Evolutionary conservation across 176 grass and related monocot species (phyloP).

Genomic region (Paspalum vaginatum): DNA sequence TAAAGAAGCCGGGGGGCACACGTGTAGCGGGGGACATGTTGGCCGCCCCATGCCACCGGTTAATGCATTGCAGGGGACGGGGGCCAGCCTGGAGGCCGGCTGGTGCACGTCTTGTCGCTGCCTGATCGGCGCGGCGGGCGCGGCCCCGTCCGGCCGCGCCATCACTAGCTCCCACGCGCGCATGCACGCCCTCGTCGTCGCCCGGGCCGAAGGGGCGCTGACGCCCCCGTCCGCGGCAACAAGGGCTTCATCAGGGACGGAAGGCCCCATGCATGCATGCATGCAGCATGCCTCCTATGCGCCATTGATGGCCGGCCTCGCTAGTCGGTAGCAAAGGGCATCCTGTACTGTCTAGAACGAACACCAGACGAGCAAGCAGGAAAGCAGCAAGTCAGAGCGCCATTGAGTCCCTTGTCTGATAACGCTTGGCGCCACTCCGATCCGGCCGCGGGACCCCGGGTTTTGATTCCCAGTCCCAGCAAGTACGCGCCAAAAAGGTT

Average conservation of each 20-base stretch:
- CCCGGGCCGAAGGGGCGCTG: neutral
- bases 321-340: slow-evolving; percentile 22
- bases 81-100: slow-evolving; percentile 24
- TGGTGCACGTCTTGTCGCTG: slow-evolving; percentile 27
- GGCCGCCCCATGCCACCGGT: slow-evolving; percentile 23
- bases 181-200: neutral
- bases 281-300: neutral
- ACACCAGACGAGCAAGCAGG: neutral
- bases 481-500: slow-evolving; percentile 7
- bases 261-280: slow-evolving; percentile 26
- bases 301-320: slow-evolving; percentile 35
- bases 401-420: slow-evolving; percentile 51
- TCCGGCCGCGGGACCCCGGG: neutral
- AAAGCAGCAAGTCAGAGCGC: slow-evolving; percentile 52
- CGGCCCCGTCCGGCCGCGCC: neutral
- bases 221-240: no score
- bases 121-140: slow-evolving; percentile 26
- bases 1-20: slow-evolving; percentile 14
- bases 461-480: neutral
- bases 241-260: no score
- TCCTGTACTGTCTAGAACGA: no score
- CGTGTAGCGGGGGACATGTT: slow-evolving; percentile 36
- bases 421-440: slow-evolving; percentile 6
- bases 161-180: neutral
- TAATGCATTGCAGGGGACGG: slow-evolving; percentile 19